A percentile compares a stretch with the other conserved stretches of the same genome.
phyloP scores from a whole-genome alignment of 371 early-diverging fungal species.

The Mucor irregularis region DNA sequence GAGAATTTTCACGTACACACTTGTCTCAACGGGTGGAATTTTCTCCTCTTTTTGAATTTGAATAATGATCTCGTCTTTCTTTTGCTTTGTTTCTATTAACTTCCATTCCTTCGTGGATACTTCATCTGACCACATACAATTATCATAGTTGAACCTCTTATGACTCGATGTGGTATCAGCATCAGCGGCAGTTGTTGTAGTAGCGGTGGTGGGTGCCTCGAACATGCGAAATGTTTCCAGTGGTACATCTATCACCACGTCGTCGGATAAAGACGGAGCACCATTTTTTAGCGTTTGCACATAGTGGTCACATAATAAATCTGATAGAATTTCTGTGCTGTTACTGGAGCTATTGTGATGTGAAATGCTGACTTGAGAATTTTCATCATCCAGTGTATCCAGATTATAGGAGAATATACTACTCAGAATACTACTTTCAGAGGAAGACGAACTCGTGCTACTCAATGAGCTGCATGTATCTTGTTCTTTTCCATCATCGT shows the following conservation, averaged over 20 bases:
- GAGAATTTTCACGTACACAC: constrained; percentile 2
- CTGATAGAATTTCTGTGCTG: constrained; percentile 30
- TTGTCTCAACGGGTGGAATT: too few relatives aligned
- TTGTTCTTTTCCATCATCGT: not conserved
- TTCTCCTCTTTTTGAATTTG: too few relatives aligned
- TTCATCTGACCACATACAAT: not conserved
- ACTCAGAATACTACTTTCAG: constrained; percentile 3
- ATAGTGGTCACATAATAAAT: constrained; percentile 44
- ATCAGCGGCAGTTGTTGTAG: too few relatives aligned
- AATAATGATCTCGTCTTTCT: too few relatives aligned
- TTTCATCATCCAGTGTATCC: constrained; percentile 8
- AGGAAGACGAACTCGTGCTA: constrained; percentile 3
- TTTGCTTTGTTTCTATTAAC: constrained; percentile 20
- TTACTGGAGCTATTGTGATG: constrained; percentile 1
- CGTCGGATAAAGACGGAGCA: constrained; percentile 14
- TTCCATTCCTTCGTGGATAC: constrained; percentile 35
- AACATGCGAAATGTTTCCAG: constrained; percentile 28
- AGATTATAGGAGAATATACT: constrained; percentile 3
- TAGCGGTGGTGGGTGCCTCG: constrained; percentile 22
- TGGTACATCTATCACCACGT: constrained; percentile 23
- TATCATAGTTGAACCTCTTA: not conserved
- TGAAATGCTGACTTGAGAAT: not conserved
- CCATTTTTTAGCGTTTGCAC: constrained; percentile 26
- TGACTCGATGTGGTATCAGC: too few relatives aligned
- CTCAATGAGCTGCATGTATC: constrained; percentile 17